phyloP scores from a whole-genome alignment of 352 stramenopile genomes.

The Pythium volutum region DNA sequence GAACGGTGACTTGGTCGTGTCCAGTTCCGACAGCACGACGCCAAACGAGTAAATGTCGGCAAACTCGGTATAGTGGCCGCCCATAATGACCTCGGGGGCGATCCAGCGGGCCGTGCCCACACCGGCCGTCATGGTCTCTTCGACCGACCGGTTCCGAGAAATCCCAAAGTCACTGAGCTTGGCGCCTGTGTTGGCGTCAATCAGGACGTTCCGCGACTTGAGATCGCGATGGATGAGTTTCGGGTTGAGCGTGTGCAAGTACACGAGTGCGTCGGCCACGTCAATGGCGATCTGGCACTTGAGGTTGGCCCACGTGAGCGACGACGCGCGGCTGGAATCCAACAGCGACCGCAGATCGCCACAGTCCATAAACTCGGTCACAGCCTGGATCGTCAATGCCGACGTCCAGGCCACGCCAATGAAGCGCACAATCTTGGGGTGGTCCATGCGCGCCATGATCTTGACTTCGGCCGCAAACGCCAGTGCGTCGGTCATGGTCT shows the following conservation, averaged over 20 bases:
- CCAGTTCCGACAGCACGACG: slow-evolving; percentile 18
- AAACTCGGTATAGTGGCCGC: slow-evolving; percentile 5
- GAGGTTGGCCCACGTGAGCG: slow-evolving; percentile 16
- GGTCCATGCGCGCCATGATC: slow-evolving; percentile 12
- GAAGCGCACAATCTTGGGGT: slow-evolving; percentile 25
- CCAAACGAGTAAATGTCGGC: slow-evolving; percentile 22
- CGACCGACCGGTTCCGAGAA: neutral
- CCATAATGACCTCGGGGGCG: slow-evolving; percentile 18
- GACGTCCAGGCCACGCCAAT: slow-evolving; percentile 25
- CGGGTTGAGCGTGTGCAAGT: slow-evolving; percentile 24
- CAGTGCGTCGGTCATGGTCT: slow-evolving; percentile 48
- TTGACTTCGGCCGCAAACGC: slow-evolving; percentile 37
- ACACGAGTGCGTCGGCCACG: slow-evolving; percentile 25
- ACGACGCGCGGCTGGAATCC: neutral
- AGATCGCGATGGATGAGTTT: slow-evolving; percentile 21
- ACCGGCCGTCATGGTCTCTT: slow-evolving; percentile 17
- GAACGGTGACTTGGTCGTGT: slow-evolving; percentile 23
- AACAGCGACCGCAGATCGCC: slow-evolving; percentile 24
- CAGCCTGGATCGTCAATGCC: slow-evolving; percentile 3
- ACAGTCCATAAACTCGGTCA: slow-evolving; percentile 21
- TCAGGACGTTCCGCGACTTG: slow-evolving; percentile 22
- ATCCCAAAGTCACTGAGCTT: slow-evolving; percentile 24
- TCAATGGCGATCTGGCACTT: slow-evolving; percentile 30
- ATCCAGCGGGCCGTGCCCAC: slow-evolving; percentile 20
- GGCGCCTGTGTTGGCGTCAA: slow-evolving; percentile 6